Percentiles rank a stretch among this genome's conserved stretches.
Conservation (phyloP, 208 protist genomes). For the Wallacemonas collosoma region DNA sequence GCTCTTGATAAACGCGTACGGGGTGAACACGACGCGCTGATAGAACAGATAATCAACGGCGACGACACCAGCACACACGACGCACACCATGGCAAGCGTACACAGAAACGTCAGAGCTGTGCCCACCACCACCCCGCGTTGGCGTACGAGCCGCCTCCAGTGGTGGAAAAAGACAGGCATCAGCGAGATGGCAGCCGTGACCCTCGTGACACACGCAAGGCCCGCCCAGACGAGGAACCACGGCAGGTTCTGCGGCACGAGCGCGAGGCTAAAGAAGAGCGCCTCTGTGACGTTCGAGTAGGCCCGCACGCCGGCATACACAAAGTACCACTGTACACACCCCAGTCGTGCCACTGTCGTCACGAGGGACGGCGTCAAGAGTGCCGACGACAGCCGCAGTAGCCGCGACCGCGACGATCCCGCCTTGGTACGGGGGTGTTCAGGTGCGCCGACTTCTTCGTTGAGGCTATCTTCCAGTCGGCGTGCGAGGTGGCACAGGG, state of each 20-base stretch:
- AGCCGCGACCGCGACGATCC: not conserved
- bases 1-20: slow-evolving; percentile 77
- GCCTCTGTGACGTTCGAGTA: slow-evolving; percentile 82
- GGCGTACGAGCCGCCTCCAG: slow-evolving; percentile 20
- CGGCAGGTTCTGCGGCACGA: slow-evolving; percentile 37
- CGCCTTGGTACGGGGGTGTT: not conserved
- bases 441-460: not conserved
- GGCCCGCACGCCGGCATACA: slow-evolving; percentile 49
- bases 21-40: slow-evolving; percentile 48
- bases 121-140: slow-evolving; percentile 18
- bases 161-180: slow-evolving; percentile 58
- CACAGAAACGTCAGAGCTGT: slow-evolving; percentile 19
- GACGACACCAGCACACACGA: slow-evolving; percentile 25
- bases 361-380: slow-evolving; percentile 18
- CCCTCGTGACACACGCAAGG: slow-evolving; percentile 58
- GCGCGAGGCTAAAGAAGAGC: slow-evolving; percentile 53
- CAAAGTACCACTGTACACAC: slow-evolving; percentile 65
- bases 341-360: slow-evolving; percentile 25
- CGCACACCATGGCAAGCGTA: slow-evolving; percentile 21
- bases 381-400: not conserved
- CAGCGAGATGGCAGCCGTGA: slow-evolving; percentile 59
- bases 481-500: slow-evolving; percentile 30
- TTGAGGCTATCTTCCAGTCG: slow-evolving; percentile 22
- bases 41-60: slow-evolving; percentile 70
- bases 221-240: slow-evolving; percentile 63